Conservation (phyloP, 2,329 filamentous ascomycete genomes). For the Alternaria gaisen region DNA sequence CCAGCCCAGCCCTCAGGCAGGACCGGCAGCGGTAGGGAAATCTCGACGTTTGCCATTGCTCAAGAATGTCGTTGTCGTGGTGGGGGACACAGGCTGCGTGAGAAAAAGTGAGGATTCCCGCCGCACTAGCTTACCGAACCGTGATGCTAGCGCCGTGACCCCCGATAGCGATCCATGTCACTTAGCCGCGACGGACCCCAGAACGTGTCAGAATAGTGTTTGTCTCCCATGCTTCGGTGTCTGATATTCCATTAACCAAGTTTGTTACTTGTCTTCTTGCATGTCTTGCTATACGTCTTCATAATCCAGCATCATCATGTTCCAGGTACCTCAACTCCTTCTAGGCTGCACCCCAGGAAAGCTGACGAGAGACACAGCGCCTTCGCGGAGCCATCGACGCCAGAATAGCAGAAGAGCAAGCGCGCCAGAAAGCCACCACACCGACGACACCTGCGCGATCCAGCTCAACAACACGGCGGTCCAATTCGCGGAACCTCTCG, state of each 20-base stretch:
- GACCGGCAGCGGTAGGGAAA: conserved; percentile 73
- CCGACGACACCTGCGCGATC: conserved; percentile 56
- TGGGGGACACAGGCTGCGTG: conserved; percentile 7
- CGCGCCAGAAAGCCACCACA: conserved; percentile 68
- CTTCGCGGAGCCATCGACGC: conserved; percentile 85
- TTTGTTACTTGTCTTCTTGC: conserved; percentile 11
- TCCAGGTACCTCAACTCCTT: conserved; percentile 37
- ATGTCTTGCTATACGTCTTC: conserved; percentile 16
- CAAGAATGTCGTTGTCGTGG: conserved; percentile 18
- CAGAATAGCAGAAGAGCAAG: conserved; percentile 90
- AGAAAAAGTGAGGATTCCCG: conserved; percentile 22
- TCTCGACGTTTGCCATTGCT: conserved; percentile 71
- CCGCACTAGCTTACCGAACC: conserved; percentile 22
- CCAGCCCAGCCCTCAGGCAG: conserved; percentile 83
- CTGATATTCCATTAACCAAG: conserved; percentile 3
- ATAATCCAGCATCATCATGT: conserved; percentile 43
- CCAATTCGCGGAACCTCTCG: conserved; percentile 55
- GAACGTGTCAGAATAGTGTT: conserved; percentile 18
- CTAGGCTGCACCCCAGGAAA: not conserved
- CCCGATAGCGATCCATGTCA: conserved; percentile 8
- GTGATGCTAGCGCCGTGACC: conserved; percentile 13
- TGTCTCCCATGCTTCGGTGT: conserved; percentile 1
- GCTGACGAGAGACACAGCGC: conserved; percentile 63
- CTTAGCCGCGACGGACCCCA: conserved; percentile 14
- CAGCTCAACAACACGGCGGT: conserved; percentile 56